Evolutionary conservation across 768 basidiomycete genomes (phyloP).

Genomic region (Collybiopsis luxurians): DNA sequence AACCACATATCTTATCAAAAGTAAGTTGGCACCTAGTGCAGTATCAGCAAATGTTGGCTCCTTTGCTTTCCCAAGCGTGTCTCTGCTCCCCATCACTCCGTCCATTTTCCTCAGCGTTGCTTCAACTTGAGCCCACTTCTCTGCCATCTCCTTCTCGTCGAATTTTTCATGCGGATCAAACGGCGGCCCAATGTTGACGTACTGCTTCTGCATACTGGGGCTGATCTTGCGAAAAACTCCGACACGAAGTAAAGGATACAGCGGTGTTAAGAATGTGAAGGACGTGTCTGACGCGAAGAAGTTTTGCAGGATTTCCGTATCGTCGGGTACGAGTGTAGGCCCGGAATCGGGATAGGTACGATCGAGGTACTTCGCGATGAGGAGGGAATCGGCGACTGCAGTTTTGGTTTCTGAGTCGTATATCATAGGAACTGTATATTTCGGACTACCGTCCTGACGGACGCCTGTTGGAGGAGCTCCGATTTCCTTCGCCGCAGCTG

Average conservation of each 20-base stretch:
- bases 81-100: not conserved
- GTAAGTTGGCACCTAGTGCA: slow-evolving; percentile 16
- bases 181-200: not conserved
- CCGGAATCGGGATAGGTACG: slow-evolving; percentile 36
- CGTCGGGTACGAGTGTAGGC: slow-evolving; percentile 24
- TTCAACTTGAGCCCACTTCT: not conserved
- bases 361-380: slow-evolving; percentile 44
- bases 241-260: not conserved
- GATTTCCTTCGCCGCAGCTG: slow-evolving; percentile 19
- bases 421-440: slow-evolving; percentile 43
- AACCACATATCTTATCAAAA: slow-evolving; percentile 16
- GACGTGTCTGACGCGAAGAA: slow-evolving; percentile 20
- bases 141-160: not conserved
- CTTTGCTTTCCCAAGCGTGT: slow-evolving; percentile 13
- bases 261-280: not conserved
- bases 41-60: slow-evolving; percentile 24
- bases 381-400: slow-evolving; percentile 32
- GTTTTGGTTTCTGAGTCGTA: slow-evolving; percentile 35
- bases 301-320: slow-evolving; percentile 28
- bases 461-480: slow-evolving; percentile 25
- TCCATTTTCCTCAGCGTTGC: not conserved
- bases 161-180: not conserved
- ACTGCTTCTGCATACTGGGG: not conserved
- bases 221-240: not conserved
- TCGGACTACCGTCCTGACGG: slow-evolving; percentile 22